Conservation (phyloP, 106 monocot species). For the Dioscorea dumetorum region DNA sequence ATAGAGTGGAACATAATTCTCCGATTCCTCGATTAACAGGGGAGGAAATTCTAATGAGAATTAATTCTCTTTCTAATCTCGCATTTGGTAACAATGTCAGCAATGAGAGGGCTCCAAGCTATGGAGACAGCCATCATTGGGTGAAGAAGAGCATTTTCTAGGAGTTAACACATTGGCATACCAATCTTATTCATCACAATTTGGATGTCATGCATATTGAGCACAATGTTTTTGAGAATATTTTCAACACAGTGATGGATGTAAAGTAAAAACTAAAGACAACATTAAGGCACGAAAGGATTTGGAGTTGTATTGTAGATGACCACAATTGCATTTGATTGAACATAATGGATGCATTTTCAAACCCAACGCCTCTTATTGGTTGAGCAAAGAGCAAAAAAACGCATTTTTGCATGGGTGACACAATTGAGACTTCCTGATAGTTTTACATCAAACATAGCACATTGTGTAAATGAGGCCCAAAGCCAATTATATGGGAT, state of each 20-base stretch:
- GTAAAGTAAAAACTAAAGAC: slow-evolving; percentile 9
- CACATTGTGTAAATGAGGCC: no score
- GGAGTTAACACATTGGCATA: slow-evolving; percentile 3
- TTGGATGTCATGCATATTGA: slow-evolving; percentile 17
- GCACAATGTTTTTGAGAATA: slow-evolving; percentile 12
- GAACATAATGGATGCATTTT: background rate
- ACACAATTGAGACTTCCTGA: no score
- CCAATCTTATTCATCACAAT: background rate
- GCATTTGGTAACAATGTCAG: background rate
- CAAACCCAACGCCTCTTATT: background rate
- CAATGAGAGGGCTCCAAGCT: background rate
- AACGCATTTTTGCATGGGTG: no score
- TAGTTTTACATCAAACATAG: no score
- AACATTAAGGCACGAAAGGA: background rate
- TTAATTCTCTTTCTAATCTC: background rate
- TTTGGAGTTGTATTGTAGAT: background rate
- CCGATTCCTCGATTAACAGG: background rate
- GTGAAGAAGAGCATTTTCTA: slow-evolving; percentile 18
- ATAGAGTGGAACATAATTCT: background rate
- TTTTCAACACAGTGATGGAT: slow-evolving; percentile 3
- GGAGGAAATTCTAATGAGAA: background rate
- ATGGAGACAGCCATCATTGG: background rate
- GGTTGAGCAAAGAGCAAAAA: background rate
- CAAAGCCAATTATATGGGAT: no score
- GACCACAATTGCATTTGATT: background rate